Conservation (phyloP, 2,329 filamentous ascomycete species). For the Aspergillus neoniger region DNA sequence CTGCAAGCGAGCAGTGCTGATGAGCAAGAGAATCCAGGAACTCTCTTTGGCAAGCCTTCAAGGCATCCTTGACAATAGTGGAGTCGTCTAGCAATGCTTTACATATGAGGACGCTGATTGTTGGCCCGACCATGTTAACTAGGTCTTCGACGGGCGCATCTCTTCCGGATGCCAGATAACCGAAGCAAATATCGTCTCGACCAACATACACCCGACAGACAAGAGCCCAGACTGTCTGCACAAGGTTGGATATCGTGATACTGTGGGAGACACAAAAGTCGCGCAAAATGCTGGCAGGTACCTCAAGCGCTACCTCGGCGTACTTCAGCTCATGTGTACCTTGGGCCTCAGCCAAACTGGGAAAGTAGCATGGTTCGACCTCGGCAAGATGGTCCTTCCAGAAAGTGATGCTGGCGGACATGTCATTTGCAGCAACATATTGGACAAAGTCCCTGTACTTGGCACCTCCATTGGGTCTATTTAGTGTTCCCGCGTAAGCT, state of each 20-base stretch:
- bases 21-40: not conserved
- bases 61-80: not conserved
- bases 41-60: not conserved
- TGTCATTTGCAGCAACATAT: conserved; percentile 19
- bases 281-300: not conserved
- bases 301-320: not conserved
- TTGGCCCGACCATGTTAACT: conserved; percentile 42
- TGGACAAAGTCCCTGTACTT: conserved; percentile 6
- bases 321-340: conserved; percentile 9
- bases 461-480: not conserved
- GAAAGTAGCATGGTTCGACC: conserved; percentile 12
- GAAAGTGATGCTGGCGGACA: conserved; percentile 7
- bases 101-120: conserved; percentile 55
- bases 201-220: conserved; percentile 21
- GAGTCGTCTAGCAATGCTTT: conserved; percentile 34
- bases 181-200: conserved; percentile 33
- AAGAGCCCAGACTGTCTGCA: conserved; percentile 30
- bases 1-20: conserved; percentile 3
- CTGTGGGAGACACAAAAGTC: conserved; percentile 1
- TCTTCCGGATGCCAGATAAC: conserved; percentile 32
- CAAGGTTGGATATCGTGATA: conserved; percentile 26
- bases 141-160: conserved; percentile 43
- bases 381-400: conserved; percentile 12
- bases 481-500: not conserved
- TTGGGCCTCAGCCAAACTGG: conserved; percentile 8